phyloP scores from a whole-genome alignment of 805 yeast genomes.

The Ogataea saltuana region DNA sequence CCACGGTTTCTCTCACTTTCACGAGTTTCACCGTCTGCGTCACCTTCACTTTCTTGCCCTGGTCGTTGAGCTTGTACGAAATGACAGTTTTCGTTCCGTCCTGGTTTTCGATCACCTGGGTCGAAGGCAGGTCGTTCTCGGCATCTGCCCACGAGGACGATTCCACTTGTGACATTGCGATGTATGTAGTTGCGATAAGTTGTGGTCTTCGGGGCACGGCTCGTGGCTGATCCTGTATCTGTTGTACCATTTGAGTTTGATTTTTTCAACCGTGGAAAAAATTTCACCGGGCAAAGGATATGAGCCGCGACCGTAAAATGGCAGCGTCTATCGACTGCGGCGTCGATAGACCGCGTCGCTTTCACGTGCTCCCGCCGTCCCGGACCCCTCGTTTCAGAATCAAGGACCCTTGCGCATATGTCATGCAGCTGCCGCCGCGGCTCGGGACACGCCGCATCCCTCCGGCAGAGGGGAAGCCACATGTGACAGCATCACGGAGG shows the following conservation, averaged over 20 bases:
- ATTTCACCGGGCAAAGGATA: slow-evolving; percentile 7
- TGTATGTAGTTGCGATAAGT: background rate
- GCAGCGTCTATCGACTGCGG: background rate
- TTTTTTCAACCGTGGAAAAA: slow-evolving; percentile 10
- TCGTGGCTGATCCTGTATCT: background rate
- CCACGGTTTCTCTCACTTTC: slow-evolving; percentile 76
- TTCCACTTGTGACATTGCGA: slow-evolving; percentile 20
- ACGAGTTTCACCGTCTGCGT: slow-evolving; percentile 83
- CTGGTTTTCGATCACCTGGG: slow-evolving; percentile 71
- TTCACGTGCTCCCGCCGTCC: too few species aligned
- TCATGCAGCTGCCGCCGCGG: slow-evolving; percentile 2
- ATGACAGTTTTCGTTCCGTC: slow-evolving; percentile 92
- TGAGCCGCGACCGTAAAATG: background rate
- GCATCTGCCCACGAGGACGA: slow-evolving; percentile 61
- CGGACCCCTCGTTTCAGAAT: slow-evolving; percentile 4
- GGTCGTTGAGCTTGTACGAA: slow-evolving; percentile 69
- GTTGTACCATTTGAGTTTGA: too few species aligned
- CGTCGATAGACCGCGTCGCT: background rate
- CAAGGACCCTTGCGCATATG: slow-evolving; percentile 2
- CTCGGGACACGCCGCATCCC: slow-evolving; percentile 3
- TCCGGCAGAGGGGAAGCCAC: background rate
- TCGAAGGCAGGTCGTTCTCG: slow-evolving; percentile 69
- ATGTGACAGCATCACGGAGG: slow-evolving; percentile 3
- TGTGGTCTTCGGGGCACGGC: background rate
- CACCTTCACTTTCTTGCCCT: slow-evolving; percentile 82